Base-by-base conservation (phyloP, 2,329 filamentous ascomycete species). In the Botrytis fragariae region DNA sequence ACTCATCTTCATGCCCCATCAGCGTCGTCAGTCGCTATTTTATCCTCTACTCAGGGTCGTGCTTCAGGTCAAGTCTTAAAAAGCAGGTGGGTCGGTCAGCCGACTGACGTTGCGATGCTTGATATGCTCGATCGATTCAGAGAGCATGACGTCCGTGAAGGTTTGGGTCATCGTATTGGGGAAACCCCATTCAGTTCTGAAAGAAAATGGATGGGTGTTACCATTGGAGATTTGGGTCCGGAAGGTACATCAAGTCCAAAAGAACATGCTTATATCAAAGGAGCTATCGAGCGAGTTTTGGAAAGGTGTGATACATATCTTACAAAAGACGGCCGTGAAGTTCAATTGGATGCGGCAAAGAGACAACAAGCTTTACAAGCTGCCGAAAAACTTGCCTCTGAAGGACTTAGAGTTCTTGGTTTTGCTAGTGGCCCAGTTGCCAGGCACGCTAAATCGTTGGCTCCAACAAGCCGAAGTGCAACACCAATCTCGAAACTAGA, bases 121-220 rank as follows among this genome's bases (percentile, higher is more conserved):
- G 96, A 99, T 82, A 86, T 99, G 69, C 86, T 99, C 48, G 97
- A 99, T 83, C 89, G 90, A 37, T 96, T 97, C 80, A 92, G 92
- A 74, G 95, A 98, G 82, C 93, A 97, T 77, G 96, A 99, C 83
- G 90, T 97, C 63, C 91, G 97, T 75, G 92, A 96, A 64, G 91
- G 93, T 16, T 89, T 97, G 71, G 94, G 94, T n/a, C 87, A 88
- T 45, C 92, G 95, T 67, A 89, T 92, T 45, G 90, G 90, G 61
- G 96, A 99, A 82, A 95, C 93, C 0, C 95, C 96, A 0, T 99
- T 99, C 83, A 98, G 95, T 81, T 99, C 96, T 1, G 94, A 97
- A 81, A 89, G 95, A 73, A 99, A 99, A 83, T 99, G 95, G 95
- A 99, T 99, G 97, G 97, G 97, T 48, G 95, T 98, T 42, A 92